Evolutionary conservation across 2,329 filamentous ascomycete species (phyloP).

Genomic region (Saccharata proteae): DNA sequence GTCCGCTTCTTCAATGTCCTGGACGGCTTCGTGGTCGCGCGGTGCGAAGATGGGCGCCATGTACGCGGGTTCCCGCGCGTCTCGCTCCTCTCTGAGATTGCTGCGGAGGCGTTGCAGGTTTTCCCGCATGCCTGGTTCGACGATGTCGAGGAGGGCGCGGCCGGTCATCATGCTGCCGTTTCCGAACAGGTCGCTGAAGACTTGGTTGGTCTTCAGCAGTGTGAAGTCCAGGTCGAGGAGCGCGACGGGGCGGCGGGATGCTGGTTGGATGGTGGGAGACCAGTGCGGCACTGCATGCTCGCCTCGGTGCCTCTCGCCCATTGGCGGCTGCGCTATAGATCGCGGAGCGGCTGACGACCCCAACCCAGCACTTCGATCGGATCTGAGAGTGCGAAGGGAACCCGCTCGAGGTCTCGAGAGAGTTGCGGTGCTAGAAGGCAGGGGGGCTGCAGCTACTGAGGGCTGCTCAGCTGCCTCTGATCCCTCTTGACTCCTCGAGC

Average conservation of each 20-base stretch:
- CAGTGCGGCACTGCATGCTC: slow-evolving; percentile 3
- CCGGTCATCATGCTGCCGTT: slow-evolving; percentile 26
- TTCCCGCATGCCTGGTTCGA: slow-evolving; percentile 29
- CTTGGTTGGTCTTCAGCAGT: slow-evolving; percentile 32
- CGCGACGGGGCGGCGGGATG: slow-evolving; percentile 14
- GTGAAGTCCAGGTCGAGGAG: slow-evolving; percentile 37
- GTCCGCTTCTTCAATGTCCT: slow-evolving; percentile 28
- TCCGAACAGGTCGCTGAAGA: slow-evolving; percentile 32
- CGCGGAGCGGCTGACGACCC: slow-evolving; percentile 8
- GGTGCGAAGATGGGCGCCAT: slow-evolving; percentile 37
- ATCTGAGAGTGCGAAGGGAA: slow-evolving; percentile 4
- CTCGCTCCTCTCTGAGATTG: slow-evolving; percentile 34
- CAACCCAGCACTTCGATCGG: slow-evolving; percentile 5
- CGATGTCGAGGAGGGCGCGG: slow-evolving; percentile 30
- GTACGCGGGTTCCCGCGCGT: slow-evolving; percentile 36
- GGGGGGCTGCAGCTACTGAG: slow-evolving; percentile 7
- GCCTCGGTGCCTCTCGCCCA: slow-evolving; percentile 1
- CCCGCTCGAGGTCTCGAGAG: not conserved
- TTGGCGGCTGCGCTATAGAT: slow-evolving; percentile 9
- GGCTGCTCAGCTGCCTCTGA: slow-evolving; percentile 15
- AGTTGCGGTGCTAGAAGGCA: too few relatives aligned
- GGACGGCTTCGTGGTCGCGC: slow-evolving; percentile 30
- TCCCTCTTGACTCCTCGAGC: slow-evolving; percentile 25
- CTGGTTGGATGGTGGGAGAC: not conserved
- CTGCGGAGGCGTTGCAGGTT: slow-evolving; percentile 32